Evolutionary conservation across 108 stramenopile genomes (phyloP).

Genomic region (Fistulifera pelliculosa): DNA sequence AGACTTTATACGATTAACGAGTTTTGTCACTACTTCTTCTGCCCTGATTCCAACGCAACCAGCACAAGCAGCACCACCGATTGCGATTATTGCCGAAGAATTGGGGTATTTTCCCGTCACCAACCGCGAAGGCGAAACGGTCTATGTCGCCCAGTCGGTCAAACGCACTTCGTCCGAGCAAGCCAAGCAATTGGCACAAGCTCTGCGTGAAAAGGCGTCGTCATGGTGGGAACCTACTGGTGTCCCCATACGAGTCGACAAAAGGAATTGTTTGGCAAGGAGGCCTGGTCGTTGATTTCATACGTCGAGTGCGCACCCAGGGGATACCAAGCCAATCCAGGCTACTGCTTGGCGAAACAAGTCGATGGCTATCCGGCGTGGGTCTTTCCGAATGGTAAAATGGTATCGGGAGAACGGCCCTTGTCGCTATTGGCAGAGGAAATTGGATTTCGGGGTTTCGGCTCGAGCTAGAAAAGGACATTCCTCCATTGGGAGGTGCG

Average conservation of each 20-base stretch:
- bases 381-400: slow-evolving; percentile 26
- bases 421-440: slow-evolving; percentile 28
- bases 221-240: slow-evolving; percentile 79
- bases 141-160: slow-evolving; percentile 64
- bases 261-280: slow-evolving; percentile 69
- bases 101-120: slow-evolving; percentile 79
- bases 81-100: slow-evolving; percentile 81
- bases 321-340: slow-evolving; percentile 35
- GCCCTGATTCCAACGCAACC: neutral
- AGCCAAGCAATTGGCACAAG: slow-evolving; percentile 55
- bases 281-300: slow-evolving; percentile 54
- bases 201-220: slow-evolving; percentile 31
- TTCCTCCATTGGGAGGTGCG: slow-evolving; percentile 17
- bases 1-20: no score
- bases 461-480: slow-evolving; percentile 22
- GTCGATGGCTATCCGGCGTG: slow-evolving; percentile 73
- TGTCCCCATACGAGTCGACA: slow-evolving; percentile 84
- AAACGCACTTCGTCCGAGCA: slow-evolving; percentile 51
- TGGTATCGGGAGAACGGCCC: slow-evolving; percentile 23
- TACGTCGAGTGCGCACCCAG: slow-evolving; percentile 73
- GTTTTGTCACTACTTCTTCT: no score
- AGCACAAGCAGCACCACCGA: slow-evolving; percentile 63
- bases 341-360: slow-evolving; percentile 27
- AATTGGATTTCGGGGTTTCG: slow-evolving; percentile 23
- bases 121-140: slow-evolving; percentile 37